Percentiles rank a stretch among this genome's conserved stretches.
These are phyloP conservation scores for Sclerotinia minor DNA, from an alignment of 2,329 filamentous ascomycete genomes.

Conservation along the genomic window DNA sequence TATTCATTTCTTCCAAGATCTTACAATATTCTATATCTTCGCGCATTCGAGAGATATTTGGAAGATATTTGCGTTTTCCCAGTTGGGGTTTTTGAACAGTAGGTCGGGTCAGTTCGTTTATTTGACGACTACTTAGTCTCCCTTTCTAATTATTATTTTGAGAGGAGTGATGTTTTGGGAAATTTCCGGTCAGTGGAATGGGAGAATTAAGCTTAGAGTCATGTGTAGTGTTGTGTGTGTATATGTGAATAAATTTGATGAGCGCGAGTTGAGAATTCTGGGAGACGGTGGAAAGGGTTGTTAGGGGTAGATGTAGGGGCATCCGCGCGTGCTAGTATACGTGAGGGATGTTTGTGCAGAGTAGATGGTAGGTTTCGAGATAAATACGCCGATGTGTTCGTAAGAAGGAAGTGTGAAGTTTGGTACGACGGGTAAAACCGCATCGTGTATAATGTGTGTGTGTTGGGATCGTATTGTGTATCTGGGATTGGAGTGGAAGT, in stretches of 20 bases:
- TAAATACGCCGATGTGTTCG: slow-evolving; percentile 34
- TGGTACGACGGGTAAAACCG: slow-evolving; percentile 27
- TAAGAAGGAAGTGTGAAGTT: slow-evolving; percentile 30
- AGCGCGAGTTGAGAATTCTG: slow-evolving; percentile 27
- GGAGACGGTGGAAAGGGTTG: slow-evolving; percentile 25
- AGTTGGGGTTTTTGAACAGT: slow-evolving; percentile 32
- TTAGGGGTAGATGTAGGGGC: neutral
- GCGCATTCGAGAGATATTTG: slow-evolving; percentile 22
- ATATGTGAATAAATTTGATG: slow-evolving; percentile 30
- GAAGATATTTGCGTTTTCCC: slow-evolving; percentile 7
- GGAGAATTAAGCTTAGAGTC: slow-evolving; percentile 32
- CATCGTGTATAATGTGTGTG: slow-evolving; percentile 30
- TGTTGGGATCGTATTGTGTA: slow-evolving; percentile 7
- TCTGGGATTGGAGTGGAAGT: slow-evolving; percentile 6
- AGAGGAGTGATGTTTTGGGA: slow-evolving; percentile 29
- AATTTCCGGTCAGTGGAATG: slow-evolving; percentile 18
- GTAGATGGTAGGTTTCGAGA: slow-evolving; percentile 35
- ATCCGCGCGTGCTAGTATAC: slow-evolving; percentile 31
- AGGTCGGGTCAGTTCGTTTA: slow-evolving; percentile 28
- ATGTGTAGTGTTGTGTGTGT: slow-evolving; percentile 34
- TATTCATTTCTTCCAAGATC: slow-evolving; percentile 6
- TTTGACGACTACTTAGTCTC: slow-evolving; percentile 39
- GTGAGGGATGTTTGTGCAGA: slow-evolving; percentile 32
- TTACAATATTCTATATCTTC: slow-evolving; percentile 17
- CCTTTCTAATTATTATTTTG: slow-evolving; percentile 34